Base-by-base conservation (phyloP, 192 early-diverging fungal species). In the Backusella liffmaniae region DNA sequence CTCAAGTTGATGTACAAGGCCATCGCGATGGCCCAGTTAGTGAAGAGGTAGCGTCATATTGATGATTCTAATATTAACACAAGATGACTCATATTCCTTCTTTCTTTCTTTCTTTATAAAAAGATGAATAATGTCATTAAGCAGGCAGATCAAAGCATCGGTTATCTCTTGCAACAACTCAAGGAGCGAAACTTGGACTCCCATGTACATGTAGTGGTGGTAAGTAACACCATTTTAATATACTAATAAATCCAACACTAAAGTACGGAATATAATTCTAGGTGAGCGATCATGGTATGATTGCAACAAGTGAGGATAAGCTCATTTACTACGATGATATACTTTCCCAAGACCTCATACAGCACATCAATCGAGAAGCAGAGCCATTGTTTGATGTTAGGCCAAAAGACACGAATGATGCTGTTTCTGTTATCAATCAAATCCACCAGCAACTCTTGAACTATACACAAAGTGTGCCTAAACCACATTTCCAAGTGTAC, bases 231-330 rank as follows among this genome's bases (percentile, higher is more conserved):
- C 15, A 44, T 44, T 5, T 44, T 0, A 44, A 13, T 44, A 2
- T 39, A 39, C 37, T 39, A 10, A 39, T 44, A 23, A 70, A 3
- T 26, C 6, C 29, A 9, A 16, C 8, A 35, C 18, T 41, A 36
- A 30, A 21, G 49, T 30, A 26, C 32, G 32, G 32, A 32, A 32
- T 32, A 3, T 29, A 21, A 32, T 0, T 62, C 9, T 62, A 76
- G 75, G 69, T 70, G 15, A 95, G 93, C 76, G 96, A 98, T 79
- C 96, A 98, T 59, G 96, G 96, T 6, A 98, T 98, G 96, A 79
- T 91, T 0, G 79, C 84, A 42, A 80, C 83, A 0, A 81, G 80
- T 15, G 65, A 41, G n/a, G 67, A 81, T 10, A 77, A 89, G 65
- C 86, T 88, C 35, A 88, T 96, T 53, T 94, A 90, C 79, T 82